phyloP scores from a whole-genome alignment of 108 stramenopile genomes.

The Cylindrotheca closterium region DNA sequence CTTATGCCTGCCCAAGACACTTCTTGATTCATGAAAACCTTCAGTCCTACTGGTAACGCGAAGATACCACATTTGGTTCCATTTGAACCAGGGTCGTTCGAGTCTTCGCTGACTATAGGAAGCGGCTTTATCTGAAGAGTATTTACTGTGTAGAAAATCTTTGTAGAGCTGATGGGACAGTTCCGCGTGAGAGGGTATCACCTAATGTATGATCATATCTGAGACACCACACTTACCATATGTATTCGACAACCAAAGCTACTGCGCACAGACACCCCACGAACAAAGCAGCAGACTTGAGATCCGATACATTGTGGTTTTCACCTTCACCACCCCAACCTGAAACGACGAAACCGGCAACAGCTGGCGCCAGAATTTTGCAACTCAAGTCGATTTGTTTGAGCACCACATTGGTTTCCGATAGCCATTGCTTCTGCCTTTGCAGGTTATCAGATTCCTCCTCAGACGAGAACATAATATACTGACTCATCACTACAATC shows the following conservation, averaged over 20 bases:
- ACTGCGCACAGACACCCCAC: conserved; percentile 46
- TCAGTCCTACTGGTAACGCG: conserved; percentile 19
- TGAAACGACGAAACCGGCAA: conserved; percentile 42
- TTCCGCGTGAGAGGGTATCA: too few relatives aligned
- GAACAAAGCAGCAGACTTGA: conserved; percentile 37
- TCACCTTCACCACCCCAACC: conserved; percentile 25
- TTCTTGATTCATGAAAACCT: conserved; percentile 40
- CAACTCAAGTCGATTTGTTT: conserved; percentile 62
- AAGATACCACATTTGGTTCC: not conserved
- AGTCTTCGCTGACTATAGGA: not conserved
- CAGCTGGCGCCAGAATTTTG: conserved; percentile 54
- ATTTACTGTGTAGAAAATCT: conserved; percentile 28
- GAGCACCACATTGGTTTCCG: conserved; percentile 60
- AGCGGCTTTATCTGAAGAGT: conserved; percentile 6
- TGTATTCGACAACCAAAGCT: conserved; percentile 54
- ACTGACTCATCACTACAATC: conserved; percentile 61
- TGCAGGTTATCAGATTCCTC: not conserved
- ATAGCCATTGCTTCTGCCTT: conserved; percentile 43
- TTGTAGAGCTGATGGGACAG: conserved; percentile 6
- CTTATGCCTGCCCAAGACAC: conserved; percentile 47
- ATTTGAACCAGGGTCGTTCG: not conserved
- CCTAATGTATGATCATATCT: too few relatives aligned
- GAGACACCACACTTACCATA: conserved; percentile 26
- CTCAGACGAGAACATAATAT: not conserved
- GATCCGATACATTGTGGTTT: conserved; percentile 22